Base-by-base conservation (phyloP, 108 stramenopile species). In the Nitzschia inconspicua region DNA sequence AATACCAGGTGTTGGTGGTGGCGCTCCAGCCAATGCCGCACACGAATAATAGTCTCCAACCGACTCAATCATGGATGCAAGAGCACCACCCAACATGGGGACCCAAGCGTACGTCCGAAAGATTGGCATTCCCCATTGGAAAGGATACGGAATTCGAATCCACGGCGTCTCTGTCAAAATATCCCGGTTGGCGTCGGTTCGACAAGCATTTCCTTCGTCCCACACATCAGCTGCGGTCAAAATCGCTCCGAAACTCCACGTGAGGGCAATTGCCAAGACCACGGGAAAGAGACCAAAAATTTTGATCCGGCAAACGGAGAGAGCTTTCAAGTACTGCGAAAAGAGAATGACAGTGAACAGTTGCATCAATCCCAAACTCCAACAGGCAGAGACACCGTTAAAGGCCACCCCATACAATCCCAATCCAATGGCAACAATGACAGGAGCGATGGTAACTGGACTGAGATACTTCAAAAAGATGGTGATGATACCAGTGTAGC, bases 1-100 rank as follows among this genome's bases (percentile, higher is more conserved):
- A 20, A 71, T 71, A 32, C 71, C 71, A 37, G 71, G 54, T 18
- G 71, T 66, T 8, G 71, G 71, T 13, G 71, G 71, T 4, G 71
- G 71, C 16, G 71, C 71, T 16, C 71, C 71, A 52, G 48, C 37
- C 0, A 72, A 35, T 9, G 46, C 40, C 11, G 71, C 71, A 27
- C 71, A 72, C 11, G 44, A 28, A 44, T 65, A 72, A 42, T 60
- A 72, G 41, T 72, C 71, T 37, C 71, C 71, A 9, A 66, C 49
- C 1, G 64, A 66, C 24, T 72, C 71, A 35, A 72, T 66, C 65
- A 66, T 72, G 2, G 52, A 25, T 19, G 71, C 71, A 35, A 66
- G 16, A 57, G 52, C 53, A 6, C 41, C 53, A 24, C 71, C 71
- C 10, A 65, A 26, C 71, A 72, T 72, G 4, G 71, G 71, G 26